Conservation (phyloP, 2,329 filamentous ascomycete species). For the Aureobasidium namibiae region DNA sequence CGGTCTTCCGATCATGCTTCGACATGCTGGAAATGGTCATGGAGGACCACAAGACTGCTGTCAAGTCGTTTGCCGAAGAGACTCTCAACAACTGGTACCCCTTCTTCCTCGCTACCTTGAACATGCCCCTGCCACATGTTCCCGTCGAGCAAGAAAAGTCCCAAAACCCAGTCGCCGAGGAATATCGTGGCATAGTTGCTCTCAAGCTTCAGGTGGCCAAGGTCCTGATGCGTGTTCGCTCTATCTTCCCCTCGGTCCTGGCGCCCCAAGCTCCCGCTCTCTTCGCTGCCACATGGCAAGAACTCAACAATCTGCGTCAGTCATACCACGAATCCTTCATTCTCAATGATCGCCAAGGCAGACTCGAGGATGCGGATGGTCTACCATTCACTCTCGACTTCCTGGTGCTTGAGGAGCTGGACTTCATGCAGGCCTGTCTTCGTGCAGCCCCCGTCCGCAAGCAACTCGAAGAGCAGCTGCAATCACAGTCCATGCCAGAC, state of each 20-base stretch:
- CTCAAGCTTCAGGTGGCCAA: conserved; percentile 91
- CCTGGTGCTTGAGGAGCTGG: conserved; percentile 84
- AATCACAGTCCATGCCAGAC: conserved; percentile 52
- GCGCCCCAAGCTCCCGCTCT: conserved; percentile 73
- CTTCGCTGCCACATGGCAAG: conserved; percentile 84
- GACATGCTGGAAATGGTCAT: conserved; percentile 95
- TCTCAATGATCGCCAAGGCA: conserved; percentile 72
- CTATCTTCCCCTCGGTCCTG: conserved; percentile 72
- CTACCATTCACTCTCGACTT: conserved; percentile 95
- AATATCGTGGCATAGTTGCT: conserved; percentile 73
- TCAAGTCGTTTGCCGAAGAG: conserved; percentile 84
- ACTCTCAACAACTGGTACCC: conserved; percentile 74
- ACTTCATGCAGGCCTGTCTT: conserved; percentile 87
- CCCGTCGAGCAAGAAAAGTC: conserved; percentile 55
- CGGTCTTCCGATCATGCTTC: conserved; percentile 84
- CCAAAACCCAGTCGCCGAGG: conserved; percentile 49
- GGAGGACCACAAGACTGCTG: conserved; percentile 79
- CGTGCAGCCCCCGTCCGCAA: conserved; percentile 80
- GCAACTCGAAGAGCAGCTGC: conserved; percentile 74
- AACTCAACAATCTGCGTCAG: conserved; percentile 64
- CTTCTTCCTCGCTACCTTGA: conserved; percentile 75
- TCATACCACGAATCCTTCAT: conserved; percentile 81
- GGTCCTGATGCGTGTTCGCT: conserved; percentile 78
- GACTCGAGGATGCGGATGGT: conserved; percentile 80
- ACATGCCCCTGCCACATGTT: conserved; percentile 58